These are phyloP conservation scores for Fusarium sp. DNA, from an alignment of 2,329 filamentous ascomycete genomes.

Conservation along the genomic window DNA sequence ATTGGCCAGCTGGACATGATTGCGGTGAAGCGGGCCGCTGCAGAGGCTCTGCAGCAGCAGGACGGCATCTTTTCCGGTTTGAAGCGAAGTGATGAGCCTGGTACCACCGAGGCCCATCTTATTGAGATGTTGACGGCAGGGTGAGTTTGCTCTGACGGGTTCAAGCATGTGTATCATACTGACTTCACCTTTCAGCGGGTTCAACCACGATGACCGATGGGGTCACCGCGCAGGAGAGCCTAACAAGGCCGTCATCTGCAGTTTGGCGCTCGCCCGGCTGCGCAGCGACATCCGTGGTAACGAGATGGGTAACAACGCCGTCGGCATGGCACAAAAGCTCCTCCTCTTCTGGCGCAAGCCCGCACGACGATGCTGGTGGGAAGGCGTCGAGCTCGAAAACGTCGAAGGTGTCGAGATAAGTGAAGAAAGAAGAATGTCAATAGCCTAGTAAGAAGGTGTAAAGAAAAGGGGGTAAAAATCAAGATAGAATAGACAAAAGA, in stretches of 20 bases:
- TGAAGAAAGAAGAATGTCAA: conserved; percentile 15
- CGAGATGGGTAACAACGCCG: conserved; percentile 75
- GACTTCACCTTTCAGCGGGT: conserved; percentile 70
- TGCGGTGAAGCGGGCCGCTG: conserved; percentile 91
- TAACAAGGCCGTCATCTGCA: conserved; percentile 98
- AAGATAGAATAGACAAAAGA: conserved; percentile 37
- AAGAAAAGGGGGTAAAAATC: conserved; percentile 21
- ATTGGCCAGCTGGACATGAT: conserved; percentile 93
- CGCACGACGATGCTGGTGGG: conserved; percentile 97
- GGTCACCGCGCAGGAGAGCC: conserved; percentile 97
- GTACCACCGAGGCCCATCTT: conserved; percentile 95
- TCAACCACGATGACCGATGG: conserved; percentile 95
- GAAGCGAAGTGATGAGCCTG: conserved; percentile 92
- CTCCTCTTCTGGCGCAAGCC: conserved; percentile 98
- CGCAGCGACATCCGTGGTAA: conserved; percentile 90
- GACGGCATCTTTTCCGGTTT: conserved; percentile 96
- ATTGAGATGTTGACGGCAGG: conserved; percentile 99
- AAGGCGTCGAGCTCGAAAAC: conserved; percentile 88
- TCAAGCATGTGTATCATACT: background rate
- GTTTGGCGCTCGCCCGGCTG: conserved; percentile 88
- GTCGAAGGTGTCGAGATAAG: conserved; percentile 80
- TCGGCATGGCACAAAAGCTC: conserved; percentile 98
- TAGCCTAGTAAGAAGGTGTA: conserved; percentile 26
- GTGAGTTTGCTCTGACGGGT: conserved; percentile 62
- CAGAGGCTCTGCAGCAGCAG: conserved; percentile 83